These are phyloP conservation scores for Wallacemonas sp. DNA, from an alignment of 208 protist genomes.

Conservation along the genomic window DNA sequence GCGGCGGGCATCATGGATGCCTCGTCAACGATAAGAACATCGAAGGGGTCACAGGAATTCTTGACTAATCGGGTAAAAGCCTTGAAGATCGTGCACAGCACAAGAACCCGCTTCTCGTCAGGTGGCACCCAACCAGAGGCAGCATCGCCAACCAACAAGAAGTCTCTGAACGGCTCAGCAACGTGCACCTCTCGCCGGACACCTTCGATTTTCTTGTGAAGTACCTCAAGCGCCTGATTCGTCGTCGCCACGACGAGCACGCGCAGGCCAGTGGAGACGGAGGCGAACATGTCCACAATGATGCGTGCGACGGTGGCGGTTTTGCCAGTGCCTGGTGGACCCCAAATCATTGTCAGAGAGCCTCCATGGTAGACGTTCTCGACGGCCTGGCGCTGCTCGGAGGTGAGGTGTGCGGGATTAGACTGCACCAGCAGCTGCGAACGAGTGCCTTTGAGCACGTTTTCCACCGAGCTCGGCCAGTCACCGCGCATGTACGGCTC, in stretches of 20 bases:
- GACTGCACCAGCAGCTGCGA: neutral
- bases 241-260: slow-evolving; percentile 12
- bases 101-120: neutral
- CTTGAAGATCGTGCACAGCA: slow-evolving; percentile 4
- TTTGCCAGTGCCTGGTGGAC: slow-evolving; percentile 21
- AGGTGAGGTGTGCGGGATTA: neutral
- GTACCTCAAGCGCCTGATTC: slow-evolving; percentile 8
- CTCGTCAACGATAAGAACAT: slow-evolving; percentile 21
- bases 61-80: neutral
- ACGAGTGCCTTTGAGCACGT: neutral
- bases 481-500: neutral
- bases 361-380: neutral
- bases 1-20: slow-evolving; percentile 12
- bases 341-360: slow-evolving; percentile 20
- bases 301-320: slow-evolving; percentile 10
- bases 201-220: neutral
- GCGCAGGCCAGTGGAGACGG: neutral
- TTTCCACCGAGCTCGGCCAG: neutral
- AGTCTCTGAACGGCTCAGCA: too few species aligned
- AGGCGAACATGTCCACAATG: neutral
- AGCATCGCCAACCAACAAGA: too few species aligned
- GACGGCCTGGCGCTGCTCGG: neutral
- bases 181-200: too few species aligned
- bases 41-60: neutral
- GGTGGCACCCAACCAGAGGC: too few species aligned